These are phyloP conservation scores for Penicillium soppii DNA, from an alignment of 495 filamentous ascomycete genomes.

Conservation along the genomic window DNA sequence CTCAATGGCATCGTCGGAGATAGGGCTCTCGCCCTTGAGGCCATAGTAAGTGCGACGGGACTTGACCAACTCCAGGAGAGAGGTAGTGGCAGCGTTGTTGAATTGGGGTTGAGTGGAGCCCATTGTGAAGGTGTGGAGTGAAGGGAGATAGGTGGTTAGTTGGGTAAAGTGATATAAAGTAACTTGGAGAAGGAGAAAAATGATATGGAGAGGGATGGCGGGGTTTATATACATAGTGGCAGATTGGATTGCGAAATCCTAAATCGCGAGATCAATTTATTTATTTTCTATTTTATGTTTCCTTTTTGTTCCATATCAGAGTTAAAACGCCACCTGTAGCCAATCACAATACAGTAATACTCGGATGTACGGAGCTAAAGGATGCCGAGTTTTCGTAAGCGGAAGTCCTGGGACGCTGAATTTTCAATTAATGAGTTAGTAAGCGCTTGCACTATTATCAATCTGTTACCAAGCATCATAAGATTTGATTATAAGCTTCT, in stretches of 20 bases:
- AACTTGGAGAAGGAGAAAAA: not conserved
- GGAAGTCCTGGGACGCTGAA: too few species aligned
- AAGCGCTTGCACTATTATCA: not conserved
- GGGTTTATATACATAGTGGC: slow-evolving; percentile 3
- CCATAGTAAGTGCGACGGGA: slow-evolving; percentile 47
- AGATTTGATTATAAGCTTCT: too few species aligned
- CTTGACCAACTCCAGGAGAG: slow-evolving; percentile 42
- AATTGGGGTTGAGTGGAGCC: slow-evolving; percentile 30
- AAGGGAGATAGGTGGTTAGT: not conserved
- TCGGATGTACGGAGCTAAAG: not conserved
- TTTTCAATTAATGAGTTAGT: too few species aligned
- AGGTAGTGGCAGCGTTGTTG: slow-evolving; percentile 41
- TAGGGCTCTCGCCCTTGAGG: slow-evolving; percentile 44
- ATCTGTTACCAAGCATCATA: not conserved
- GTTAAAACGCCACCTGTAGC: not conserved
- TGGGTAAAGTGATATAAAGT: not conserved
- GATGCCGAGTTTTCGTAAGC: not conserved
- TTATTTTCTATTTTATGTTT: not conserved
- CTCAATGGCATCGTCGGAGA: slow-evolving; percentile 40
- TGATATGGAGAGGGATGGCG: not conserved
- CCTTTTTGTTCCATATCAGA: not conserved
- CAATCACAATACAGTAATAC: not conserved
- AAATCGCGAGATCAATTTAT: not conserved
- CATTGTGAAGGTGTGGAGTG: slow-evolving; percentile 22
- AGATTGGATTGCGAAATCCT: not conserved